Percentiles rank a stretch among this genome's conserved stretches.
These are phyloP conservation scores for Aegilops bicornis DNA, from an alignment of 176 grass and related monocot genomes.

Conservation along the genomic window DNA sequence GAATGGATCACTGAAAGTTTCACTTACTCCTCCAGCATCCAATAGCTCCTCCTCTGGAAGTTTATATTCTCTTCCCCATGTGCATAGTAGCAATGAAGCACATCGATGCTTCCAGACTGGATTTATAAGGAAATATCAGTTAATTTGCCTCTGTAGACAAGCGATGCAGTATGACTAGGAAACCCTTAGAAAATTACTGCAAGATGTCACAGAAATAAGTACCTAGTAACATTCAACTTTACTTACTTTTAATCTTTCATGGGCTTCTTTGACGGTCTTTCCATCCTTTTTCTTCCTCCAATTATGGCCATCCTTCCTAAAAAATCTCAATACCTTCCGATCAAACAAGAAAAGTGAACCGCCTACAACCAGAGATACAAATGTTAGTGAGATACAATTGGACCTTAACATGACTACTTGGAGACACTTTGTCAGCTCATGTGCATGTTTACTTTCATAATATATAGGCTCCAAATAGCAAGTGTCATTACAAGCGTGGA, in stretches of 20 bases:
- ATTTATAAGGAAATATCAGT: constrained; percentile 31
- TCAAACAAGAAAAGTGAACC: constrained; percentile 98
- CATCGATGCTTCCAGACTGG: constrained; percentile 89
- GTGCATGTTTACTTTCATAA: neutral
- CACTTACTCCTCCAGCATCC: constrained; percentile 98
- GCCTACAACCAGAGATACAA: constrained; percentile 52
- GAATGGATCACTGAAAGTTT: neutral
- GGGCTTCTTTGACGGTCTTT: constrained; percentile 95
- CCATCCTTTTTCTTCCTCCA: constrained; percentile 98
- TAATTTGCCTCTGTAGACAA: neutral
- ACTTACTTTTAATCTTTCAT: constrained; percentile 92
- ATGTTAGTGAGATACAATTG: constrained; percentile 13
- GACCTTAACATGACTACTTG: neutral
- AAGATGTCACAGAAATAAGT: constrained; percentile 10
- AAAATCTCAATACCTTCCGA: constrained; percentile 94
- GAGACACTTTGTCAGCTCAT: neutral
- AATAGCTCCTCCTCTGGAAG: constrained; percentile 95
- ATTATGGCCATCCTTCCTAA: constrained; percentile 92
- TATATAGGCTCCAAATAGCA: neutral
- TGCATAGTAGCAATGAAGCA: constrained; percentile 97
- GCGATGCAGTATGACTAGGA: neutral
- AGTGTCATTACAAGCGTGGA: neutral
- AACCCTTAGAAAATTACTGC: constrained; percentile 14
- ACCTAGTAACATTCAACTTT: neutral
- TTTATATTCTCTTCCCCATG: constrained; percentile 92